These are phyloP conservation scores for Dioszegia aurantiaca DNA, from an alignment of 768 basidiomycete genomes.

Conservation along the genomic window DNA sequence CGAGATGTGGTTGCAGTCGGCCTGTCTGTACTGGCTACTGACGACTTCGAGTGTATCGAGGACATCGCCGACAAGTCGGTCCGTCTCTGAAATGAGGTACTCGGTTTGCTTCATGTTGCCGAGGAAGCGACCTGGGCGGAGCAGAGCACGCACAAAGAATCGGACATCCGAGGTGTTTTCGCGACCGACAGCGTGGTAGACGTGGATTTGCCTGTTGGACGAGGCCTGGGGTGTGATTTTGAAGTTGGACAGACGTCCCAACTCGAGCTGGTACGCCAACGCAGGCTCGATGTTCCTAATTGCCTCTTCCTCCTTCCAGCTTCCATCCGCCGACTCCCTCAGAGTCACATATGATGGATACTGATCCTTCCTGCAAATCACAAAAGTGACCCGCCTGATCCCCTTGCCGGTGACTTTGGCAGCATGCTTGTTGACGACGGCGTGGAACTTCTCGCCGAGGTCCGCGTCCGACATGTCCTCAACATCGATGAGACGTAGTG, in stretches of 20 bases:
- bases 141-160: constrained; percentile 95
- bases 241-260: constrained; percentile 93
- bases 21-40: constrained; percentile 79
- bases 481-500: constrained; percentile 80
- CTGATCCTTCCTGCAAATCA: constrained; percentile 84
- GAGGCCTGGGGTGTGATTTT: constrained; percentile 94
- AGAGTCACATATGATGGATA: constrained; percentile 95
- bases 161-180: constrained; percentile 97
- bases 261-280: constrained; percentile 93
- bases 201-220: constrained; percentile 95
- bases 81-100: constrained; percentile 97
- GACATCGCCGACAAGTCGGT: constrained; percentile 88
- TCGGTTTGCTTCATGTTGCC: constrained; percentile 92
- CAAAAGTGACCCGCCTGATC: constrained; percentile 84
- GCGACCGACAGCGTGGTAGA: constrained; percentile 89
- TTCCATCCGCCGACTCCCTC: constrained; percentile 61
- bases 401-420: constrained; percentile 68
- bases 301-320: constrained; percentile 89
- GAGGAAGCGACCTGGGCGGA: constrained; percentile 89
- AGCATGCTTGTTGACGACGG: constrained; percentile 68
- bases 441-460: constrained; percentile 65
- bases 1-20: constrained; percentile 98
- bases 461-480: constrained; percentile 75
- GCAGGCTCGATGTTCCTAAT: constrained; percentile 99
- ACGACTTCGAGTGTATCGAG: constrained; percentile 94